Conservation (phyloP, 2,329 filamentous ascomycete genomes). For the Pseudonectria foliicola region DNA sequence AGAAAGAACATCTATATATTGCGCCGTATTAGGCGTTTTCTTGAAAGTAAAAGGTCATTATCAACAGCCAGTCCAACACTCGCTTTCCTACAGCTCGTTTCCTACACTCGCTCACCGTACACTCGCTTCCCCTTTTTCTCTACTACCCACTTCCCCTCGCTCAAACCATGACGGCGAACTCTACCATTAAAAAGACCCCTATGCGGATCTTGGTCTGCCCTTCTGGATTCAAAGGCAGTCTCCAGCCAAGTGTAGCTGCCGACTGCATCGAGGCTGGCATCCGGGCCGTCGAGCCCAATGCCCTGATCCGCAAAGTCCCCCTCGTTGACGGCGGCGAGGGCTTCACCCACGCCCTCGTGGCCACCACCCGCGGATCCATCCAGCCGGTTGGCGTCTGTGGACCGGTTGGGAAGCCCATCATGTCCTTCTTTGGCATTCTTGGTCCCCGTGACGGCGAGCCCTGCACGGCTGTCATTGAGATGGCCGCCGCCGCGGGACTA, state of each 20-base stretch:
- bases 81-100: conserved; percentile 4
- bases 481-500: conserved; percentile 46
- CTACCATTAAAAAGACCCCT: neutral
- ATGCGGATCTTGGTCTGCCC: conserved; percentile 40
- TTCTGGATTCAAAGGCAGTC: conserved; percentile 47
- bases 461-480: conserved; percentile 41
- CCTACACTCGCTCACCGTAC: conserved; percentile 1
- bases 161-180: conserved; percentile 1
- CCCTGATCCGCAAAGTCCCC: conserved; percentile 39
- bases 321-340: conserved; percentile 48
- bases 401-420: conserved; percentile 33
- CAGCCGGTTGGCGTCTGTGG: conserved; percentile 33
- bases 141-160: neutral
- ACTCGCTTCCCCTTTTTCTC: conserved; percentile 5
- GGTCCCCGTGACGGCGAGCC: conserved; percentile 14
- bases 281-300: conserved; percentile 34
- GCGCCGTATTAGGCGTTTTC: neutral
- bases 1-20: conserved; percentile 7
- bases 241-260: conserved; percentile 40
- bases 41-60: neutral
- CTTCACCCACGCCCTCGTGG: conserved; percentile 40
- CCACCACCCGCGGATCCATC: conserved; percentile 34
- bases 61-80: conserved; percentile 6
- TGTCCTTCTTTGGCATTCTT: conserved; percentile 41
- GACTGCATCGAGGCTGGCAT: conserved; percentile 44